Evolutionary conservation across 2,329 filamentous ascomycete genomes (phyloP), one percentile per base, ranked within the genome.

Genomic region (Colletotrichum sublineola): DNA sequence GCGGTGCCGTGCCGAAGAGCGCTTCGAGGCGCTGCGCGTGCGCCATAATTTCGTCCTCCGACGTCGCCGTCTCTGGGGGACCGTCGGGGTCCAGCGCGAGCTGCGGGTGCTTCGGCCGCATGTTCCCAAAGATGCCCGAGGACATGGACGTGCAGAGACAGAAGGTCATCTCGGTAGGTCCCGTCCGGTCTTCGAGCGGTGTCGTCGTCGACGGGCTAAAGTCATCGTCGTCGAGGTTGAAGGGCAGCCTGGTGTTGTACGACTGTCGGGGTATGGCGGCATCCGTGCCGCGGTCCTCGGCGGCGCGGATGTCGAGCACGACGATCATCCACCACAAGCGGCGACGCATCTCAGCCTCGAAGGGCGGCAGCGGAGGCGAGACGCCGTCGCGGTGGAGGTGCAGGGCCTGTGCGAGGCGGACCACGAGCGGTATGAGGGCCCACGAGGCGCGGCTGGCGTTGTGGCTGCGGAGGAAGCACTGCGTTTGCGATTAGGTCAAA

Each of bases 321-420:
- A 90, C 78, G n/a, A 92, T 85, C 74, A 91, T 88, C 81, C 88
- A 89, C 87, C 90, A 92, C 0, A 92, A 77, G 3, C 90, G 84
- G 11, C 90, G 85, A 29, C 90, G 85, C 80, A 91, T 86, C 78
- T 91, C 88, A 3, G 85, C 84, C 68, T 91, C 86, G 73, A 88
- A 92, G 0, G 87, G 84, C 0, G 80, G 75, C 56, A 82, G 80
- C 1, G 77, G 75, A 7, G 77, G 77, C 6, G 80, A 80, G 48
- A 80, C 78, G 4, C 82, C 81, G 73, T 87, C 85, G 6, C 81
- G 82, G 65, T 86, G 84, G 5, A 87, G 77, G 46, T 79, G 78
- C 24, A 83, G 77, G 0, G 81, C 82, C 56, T 86, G 85, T 0
- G 81, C 84, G 5, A 87, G 81, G 8, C 86, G 84, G 52, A 84